A percentile compares a stretch with the other conserved stretches of the same genome.
Evolutionary conservation across 169 alveolate genomes (phyloP).

Genomic region (Plasmodium cynomolgi): DNA sequence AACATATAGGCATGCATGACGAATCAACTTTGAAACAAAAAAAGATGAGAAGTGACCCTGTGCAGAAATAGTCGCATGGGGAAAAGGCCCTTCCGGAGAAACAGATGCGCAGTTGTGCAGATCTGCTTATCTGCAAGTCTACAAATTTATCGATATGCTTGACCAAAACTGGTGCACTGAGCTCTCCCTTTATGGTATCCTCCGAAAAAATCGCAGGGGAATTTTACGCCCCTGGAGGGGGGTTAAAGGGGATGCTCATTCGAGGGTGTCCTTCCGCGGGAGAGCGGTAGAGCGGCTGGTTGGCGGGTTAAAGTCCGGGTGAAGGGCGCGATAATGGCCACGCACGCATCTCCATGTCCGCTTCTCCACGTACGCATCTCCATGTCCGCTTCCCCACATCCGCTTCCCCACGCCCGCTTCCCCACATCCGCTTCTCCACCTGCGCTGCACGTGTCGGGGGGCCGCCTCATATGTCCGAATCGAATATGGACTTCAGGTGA

Average conservation of each 20-base stretch:
- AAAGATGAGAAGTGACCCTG: background rate
- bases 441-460: background rate
- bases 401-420: no score
- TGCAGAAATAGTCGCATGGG: background rate
- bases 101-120: background rate
- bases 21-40: background rate
- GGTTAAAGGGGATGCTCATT: no score
- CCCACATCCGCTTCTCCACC: background rate
- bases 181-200: background rate
- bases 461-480: slow-evolving; percentile 40
- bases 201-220: background rate
- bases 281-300: no score
- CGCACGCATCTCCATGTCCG: no score
- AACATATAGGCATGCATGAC: background rate
- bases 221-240: background rate
- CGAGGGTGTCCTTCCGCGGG: no score
- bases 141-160: background rate
- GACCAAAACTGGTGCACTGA: background rate
- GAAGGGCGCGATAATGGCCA: background rate
- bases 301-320: background rate
- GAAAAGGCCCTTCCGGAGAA: background rate
- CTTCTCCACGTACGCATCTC: background rate
- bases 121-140: background rate
- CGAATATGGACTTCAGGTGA: slow-evolving; percentile 81
- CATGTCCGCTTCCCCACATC: background rate